Base-by-base conservation (phyloP, 2,329 filamentous ascomycete genomes). In the Colletotrichum euphorbiae region DNA sequence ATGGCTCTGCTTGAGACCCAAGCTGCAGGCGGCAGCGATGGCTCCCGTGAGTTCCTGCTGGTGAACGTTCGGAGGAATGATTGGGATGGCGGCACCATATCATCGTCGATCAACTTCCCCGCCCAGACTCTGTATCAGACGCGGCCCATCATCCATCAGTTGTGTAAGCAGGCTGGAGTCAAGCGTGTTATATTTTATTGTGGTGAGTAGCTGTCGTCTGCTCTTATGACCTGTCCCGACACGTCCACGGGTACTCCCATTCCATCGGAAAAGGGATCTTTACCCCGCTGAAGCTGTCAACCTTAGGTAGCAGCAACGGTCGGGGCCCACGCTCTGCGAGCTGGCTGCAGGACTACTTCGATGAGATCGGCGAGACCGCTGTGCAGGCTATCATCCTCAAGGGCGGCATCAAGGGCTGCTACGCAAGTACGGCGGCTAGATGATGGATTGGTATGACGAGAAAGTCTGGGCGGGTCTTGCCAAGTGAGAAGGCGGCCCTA, bases 21-120 rank as follows among this genome's bases (percentile, higher is more conserved):
- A 6, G 73, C 75, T 62, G 74, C 76, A 17, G 73, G 75, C 3
- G 76, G 66, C 0, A 62, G 73, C 13, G 72, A 74, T 6, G 72
- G 72, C 1, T 72, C 73, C 0, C 74, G 76, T 28, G 74, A 79
- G 7, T 84, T 85, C 52, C 74, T 86, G 17, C 75, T 87, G 3
- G 82, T 88, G 12, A 85, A 88, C 72, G 81, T 87, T n/a, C 81
- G 85, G 17, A 79, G 84, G 28, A 81, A 77, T 3, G 86, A 88
- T 71, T 84, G 83, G 78, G 81, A 83, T 73, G 89, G 89, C 28
- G 89, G 88, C 45, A 90, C 87, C 0, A 85, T 91, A 62, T 77
- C 78, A 8, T 83, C 82, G 2, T 89, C 88, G 1, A 79, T 91
- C 70, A 88, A 89, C 70, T 77, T 88, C 13, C 85, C 86, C 0